Conservation (phyloP, 331 rosid species). For the Rosa hybrid region DNA sequence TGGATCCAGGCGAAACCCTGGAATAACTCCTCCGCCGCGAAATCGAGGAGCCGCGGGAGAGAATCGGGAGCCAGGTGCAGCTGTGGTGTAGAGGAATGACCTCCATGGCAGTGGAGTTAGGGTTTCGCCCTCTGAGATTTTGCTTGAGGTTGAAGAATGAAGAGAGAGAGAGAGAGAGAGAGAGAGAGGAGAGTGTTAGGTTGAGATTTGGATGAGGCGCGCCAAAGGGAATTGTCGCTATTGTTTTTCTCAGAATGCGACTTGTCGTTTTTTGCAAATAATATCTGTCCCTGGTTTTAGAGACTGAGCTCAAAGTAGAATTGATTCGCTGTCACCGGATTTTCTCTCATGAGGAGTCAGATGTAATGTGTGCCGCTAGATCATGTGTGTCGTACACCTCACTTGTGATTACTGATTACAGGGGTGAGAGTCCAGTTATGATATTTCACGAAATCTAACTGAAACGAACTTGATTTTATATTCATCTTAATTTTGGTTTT, state of each 20-base stretch:
- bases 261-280: neutral
- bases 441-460: too few species aligned
- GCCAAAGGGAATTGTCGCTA: neutral
- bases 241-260: neutral
- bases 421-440: too few species aligned
- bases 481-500: too few species aligned
- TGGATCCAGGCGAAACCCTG: constrained; percentile 16
- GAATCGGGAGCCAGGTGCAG: constrained; percentile 47
- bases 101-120: constrained; percentile 51
- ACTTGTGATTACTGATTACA: too few species aligned
- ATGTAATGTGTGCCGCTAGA: too few species aligned
- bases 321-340: neutral
- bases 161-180: neutral
- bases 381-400: too few species aligned
- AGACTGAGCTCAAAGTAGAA: neutral
- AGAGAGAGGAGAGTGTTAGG: neutral
- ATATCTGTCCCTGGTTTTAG: neutral
- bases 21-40: constrained; percentile 23
- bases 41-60: constrained; percentile 39
- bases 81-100: constrained; percentile 41
- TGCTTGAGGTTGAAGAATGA: constrained; percentile 19
- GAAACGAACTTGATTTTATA: too few species aligned
- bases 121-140: constrained; percentile 11
- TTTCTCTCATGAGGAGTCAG: too few species aligned
- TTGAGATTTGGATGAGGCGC: constrained; percentile 14